Evolutionary conservation across 306 rosid species (phyloP).

Genomic region (Prunus kanzakura): DNA sequence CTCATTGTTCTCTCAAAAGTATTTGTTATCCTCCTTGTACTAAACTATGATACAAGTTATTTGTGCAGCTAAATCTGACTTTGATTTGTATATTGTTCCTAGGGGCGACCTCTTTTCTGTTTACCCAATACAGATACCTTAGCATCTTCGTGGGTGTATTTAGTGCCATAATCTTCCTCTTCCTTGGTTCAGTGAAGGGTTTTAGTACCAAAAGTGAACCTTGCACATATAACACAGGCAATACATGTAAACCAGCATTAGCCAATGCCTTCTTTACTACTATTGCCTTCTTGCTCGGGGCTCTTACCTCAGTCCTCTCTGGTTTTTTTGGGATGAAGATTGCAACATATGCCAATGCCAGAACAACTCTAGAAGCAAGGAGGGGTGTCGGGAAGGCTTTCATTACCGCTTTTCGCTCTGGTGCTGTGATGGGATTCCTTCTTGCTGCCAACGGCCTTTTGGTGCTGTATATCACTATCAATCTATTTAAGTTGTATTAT

Average conservation of each 20-base stretch:
- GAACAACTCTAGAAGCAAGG: slow-evolving; percentile 63
- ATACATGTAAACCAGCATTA: slow-evolving; percentile 64
- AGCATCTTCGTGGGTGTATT: slow-evolving; percentile 53
- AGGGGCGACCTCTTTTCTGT: slow-evolving; percentile 74
- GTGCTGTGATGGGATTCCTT: slow-evolving; percentile 71
- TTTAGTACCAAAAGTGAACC: slow-evolving; percentile 64
- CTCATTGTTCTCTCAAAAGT: too few relatives aligned
- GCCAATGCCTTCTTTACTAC: slow-evolving; percentile 61
- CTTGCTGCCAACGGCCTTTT: slow-evolving; percentile 70
- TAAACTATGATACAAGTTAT: background rate
- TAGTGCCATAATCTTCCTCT: slow-evolving; percentile 49
- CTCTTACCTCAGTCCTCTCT: slow-evolving; percentile 55
- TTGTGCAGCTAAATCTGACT: background rate
- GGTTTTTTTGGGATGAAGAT: slow-evolving; percentile 74
- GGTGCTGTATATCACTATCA: slow-evolving; percentile 49
- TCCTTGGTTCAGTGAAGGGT: slow-evolving; percentile 73
- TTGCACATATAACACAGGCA: slow-evolving; percentile 57
- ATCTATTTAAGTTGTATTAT: slow-evolving; percentile 60
- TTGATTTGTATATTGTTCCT: slow-evolving; percentile 20
- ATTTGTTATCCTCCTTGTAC: too few relatives aligned
- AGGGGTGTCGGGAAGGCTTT: slow-evolving; percentile 64
- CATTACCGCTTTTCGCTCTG: slow-evolving; percentile 53
- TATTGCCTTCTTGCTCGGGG: slow-evolving; percentile 65
- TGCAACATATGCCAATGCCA: slow-evolving; percentile 71
- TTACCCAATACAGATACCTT: slow-evolving; percentile 56